Base-by-base conservation (phyloP, 164 flowering plant species). In the Stephania japonica region DNA sequence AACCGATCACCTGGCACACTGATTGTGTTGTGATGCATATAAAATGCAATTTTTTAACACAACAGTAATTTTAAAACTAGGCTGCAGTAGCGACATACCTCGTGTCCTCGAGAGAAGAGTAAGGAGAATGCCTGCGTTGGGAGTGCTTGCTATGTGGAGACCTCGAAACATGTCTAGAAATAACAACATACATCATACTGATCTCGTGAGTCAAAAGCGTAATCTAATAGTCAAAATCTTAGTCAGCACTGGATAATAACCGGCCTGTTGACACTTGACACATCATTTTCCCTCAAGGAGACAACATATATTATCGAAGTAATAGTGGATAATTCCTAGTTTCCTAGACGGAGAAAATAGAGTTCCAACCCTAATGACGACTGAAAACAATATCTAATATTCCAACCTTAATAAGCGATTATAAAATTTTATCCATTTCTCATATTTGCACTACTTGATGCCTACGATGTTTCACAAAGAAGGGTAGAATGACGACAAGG, bases 131-230 rank as follows among this genome's bases (percentile, higher is more conserved):
- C 94, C 90, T 90, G 94, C 93, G 97, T 85, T 91, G 95, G 78
- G 97, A 90, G 80, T 85, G 93, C 98, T 87, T 92, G 96, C 92
- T 89, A 94, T 83, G 91, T 69, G 99, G 97, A 81, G 99, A 92
- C 85, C 93, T 85, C 91, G 94, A 89, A 87, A 89, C 89, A 81
- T 90, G 96, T 95, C 98, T 95, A 92, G 79, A 90, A 88, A 92
- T 84, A 78, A 83, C 84, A 87, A 87, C 87, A 91, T 82, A 80
- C 87, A 86, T 86, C 83, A 87, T 86, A 83, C 91, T 89, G 76
- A 81, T 76, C 83, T 78, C 75, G 91, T 89, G 83, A 91, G 97
- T 85, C 76, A 70, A 78, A 76, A 67, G 77, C 41, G 61, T 53
- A 79, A 75, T 70, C 74, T 65, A 69, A 72, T 44, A 81, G 72